A percentile compares a stretch with the other conserved stretches of the same genome.
Conservation (phyloP, 257 asterid species). For the Nicotiana sylvestris region DNA sequence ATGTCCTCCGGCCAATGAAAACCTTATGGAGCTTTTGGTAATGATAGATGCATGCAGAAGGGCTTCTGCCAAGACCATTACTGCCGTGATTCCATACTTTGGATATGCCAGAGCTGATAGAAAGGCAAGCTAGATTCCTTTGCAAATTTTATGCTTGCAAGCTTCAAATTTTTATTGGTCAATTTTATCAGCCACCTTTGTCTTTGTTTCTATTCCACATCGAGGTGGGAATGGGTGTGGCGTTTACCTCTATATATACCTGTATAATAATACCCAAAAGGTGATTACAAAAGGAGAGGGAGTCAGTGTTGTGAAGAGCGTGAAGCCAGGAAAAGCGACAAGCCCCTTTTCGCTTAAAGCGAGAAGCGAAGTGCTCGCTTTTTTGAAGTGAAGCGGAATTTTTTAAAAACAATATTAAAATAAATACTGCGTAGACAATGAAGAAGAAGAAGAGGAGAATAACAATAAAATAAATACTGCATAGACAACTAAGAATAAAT, state of each 20-base stretch:
- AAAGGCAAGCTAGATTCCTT: conserved; percentile 42
- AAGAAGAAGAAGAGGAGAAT: too few species aligned
- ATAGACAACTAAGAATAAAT: too few species aligned
- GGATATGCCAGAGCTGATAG: conserved; percentile 97
- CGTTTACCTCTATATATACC: background rate
- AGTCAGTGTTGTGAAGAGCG: too few species aligned
- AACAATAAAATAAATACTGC: too few species aligned
- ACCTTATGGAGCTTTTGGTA: conserved; percentile 86
- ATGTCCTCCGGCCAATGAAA: conserved; percentile 89
- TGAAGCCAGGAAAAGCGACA: too few species aligned
- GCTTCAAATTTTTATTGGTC: background rate
- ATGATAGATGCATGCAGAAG: conserved; percentile 96
- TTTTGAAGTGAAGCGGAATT: too few species aligned
- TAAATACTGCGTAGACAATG: too few species aligned
- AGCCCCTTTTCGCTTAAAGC: too few species aligned
- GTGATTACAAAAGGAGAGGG: background rate
- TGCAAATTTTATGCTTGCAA: background rate
- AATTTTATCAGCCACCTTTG: background rate
- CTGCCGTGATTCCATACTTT: conserved; percentile 87
- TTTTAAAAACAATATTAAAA: too few species aligned
- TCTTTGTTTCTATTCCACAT: background rate
- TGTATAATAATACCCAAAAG: background rate
- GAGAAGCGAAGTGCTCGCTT: too few species aligned
- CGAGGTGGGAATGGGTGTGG: background rate
- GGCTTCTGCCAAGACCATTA: conserved; percentile 85